Evolutionary conservation across 805 yeast species (phyloP), one percentile per base, ranked within the genome.

Genomic region (Wickerhamomyces chaumierensis): DNA sequence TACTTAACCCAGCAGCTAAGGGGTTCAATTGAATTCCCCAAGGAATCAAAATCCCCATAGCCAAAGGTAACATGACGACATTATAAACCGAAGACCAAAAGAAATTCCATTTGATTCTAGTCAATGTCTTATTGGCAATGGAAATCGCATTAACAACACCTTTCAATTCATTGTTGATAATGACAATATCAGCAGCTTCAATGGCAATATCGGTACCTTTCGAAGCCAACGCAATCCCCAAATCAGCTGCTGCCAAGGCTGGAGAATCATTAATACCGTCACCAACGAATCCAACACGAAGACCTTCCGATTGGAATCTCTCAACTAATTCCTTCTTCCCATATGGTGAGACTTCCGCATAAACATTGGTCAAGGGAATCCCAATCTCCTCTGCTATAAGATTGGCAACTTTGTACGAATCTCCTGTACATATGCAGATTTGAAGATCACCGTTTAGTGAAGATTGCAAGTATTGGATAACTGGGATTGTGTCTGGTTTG

Each of bases 221-320:
- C 0, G 94, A 74, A 9, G 94, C 80, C 41, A 94, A 75, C 11
- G 97, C 92, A 50, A 94, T 76, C 18, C 98, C 98, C 16, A 92
- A 61, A 47, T 87, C 85, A 1, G 96, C 82, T 40, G 81, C 71
- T 1, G 85, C 94, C 39, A 92, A 68, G 0, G 97, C 97, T 0
- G 98, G 96, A 0, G 97, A 94, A 56, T 92, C 99, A 58, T 92
- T 92, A 47, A 92, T 84, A 42, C 99, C 99, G 61, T 92, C 99
- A 31, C 99, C 99, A 18, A 92, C 80, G 67, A 94, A 87, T 5
- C 88, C 90, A 33, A 92, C 80, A 15, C 66, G 62, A 11, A 61
- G 49, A 2, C 64, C 65, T 3, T 48, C 48, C 13, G 48, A 57
- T 51, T 79, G 83, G 39, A 85, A 61, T 36, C 68, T 65, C 32